These are phyloP conservation scores for Digitaria exilis DNA, from an alignment of 202 grass and related monocot species.

Conservation along the genomic window DNA sequence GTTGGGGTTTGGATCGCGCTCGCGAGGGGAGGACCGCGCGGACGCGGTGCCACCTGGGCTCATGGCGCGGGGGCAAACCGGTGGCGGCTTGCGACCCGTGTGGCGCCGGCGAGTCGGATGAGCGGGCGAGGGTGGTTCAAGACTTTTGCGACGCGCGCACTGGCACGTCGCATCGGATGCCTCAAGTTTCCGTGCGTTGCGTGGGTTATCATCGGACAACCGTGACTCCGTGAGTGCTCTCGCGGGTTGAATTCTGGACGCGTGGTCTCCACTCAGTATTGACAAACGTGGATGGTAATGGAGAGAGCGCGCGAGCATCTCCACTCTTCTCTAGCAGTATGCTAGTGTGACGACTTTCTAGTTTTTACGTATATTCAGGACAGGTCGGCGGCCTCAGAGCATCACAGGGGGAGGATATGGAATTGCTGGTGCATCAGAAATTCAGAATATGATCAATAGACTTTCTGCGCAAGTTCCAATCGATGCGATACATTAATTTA, in stretches of 20 bases:
- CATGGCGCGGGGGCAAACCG: neutral
- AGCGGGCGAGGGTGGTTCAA: no score
- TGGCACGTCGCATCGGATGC: neutral
- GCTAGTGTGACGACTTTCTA: no score
- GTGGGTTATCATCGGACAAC: neutral
- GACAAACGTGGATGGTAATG: no score
- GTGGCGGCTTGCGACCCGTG: neutral
- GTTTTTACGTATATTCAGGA: no score
- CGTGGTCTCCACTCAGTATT: no score
- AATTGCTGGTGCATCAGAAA: neutral
- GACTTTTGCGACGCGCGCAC: neutral
- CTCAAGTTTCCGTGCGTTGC: neutral
- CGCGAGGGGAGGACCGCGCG: neutral
- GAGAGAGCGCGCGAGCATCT: no score
- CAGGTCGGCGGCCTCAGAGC: no score
- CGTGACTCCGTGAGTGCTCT: no score
- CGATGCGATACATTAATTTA: slow-evolving; percentile 1
- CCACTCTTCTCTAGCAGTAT: no score
- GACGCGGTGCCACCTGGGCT: slow-evolving; percentile 11
- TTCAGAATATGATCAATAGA: neutral
- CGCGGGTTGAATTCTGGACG: no score
- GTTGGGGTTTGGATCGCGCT: neutral
- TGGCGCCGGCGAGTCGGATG: neutral
- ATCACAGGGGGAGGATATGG: no score
- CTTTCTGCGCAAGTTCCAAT: neutral